Evolutionary conservation across 495 filamentous ascomycete genomes (phyloP).

Genomic region (Aspergillus asperescens): DNA sequence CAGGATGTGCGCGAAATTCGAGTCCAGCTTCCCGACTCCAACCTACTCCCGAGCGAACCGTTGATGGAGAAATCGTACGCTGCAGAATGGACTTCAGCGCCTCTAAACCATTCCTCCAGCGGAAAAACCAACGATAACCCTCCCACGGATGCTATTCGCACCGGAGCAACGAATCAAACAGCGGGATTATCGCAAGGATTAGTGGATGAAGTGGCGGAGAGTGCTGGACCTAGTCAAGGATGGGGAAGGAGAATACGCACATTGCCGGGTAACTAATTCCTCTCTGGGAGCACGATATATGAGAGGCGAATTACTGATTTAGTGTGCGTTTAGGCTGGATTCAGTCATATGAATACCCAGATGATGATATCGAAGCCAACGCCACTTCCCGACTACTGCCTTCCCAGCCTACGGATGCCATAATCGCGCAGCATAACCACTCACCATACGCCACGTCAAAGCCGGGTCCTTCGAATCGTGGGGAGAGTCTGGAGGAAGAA

Average conservation of each 20-base stretch:
- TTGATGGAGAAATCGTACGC: constrained; percentile 21
- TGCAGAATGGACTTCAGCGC: constrained; percentile 15
- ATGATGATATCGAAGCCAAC: constrained; percentile 28
- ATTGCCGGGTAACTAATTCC: constrained; percentile 28
- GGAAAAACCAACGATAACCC: constrained; percentile 24
- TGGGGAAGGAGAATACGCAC: constrained; percentile 21
- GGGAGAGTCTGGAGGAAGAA: constrained; percentile 17
- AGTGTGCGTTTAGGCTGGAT: constrained; percentile 32
- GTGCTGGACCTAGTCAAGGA: constrained; percentile 12
- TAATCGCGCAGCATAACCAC: constrained; percentile 58
- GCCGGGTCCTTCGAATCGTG: constrained; percentile 11
- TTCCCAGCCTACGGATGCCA: constrained; percentile 44
- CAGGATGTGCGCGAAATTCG: constrained; percentile 26
- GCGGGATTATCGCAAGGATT: constrained; percentile 17
- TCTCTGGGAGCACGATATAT: not conserved
- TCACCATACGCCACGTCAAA: constrained; percentile 40
- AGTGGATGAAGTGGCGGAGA: constrained; percentile 17
- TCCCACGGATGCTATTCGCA: constrained; percentile 16
- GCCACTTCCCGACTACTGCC: constrained; percentile 36
- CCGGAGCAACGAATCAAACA: constrained; percentile 21
- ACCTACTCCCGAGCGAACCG: constrained; percentile 8
- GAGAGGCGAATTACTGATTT: constrained; percentile 12
- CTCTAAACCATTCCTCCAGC: constrained; percentile 6
- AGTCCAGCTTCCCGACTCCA: constrained; percentile 14
- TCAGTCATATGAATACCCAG: constrained; percentile 29